Conservation (phyloP, 345 rosid genomes). For the Eucalyptus fibrosa region DNA sequence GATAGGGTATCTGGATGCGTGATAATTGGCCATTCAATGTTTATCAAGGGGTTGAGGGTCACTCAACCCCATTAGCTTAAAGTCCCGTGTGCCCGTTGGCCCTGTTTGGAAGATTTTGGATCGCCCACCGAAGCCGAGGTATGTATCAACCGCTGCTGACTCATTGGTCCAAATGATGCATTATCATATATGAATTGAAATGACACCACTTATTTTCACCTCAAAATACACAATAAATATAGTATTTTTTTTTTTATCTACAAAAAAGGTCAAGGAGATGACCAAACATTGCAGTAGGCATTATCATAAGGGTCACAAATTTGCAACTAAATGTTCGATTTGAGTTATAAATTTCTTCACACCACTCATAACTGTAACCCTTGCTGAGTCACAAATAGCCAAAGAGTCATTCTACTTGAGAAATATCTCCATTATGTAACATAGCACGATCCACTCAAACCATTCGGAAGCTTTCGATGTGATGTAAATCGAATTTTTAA, state of each 20-base stretch:
- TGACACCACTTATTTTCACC: not conserved
- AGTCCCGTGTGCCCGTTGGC: not conserved
- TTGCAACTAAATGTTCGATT: not conserved
- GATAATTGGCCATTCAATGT: not conserved
- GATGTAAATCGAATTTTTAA: not conserved
- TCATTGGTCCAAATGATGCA: not conserved
- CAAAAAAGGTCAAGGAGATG: not conserved
- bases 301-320: not conserved
- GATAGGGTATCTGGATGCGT: not conserved
- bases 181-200: not conserved
- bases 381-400: fast-evolving
- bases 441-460: not conserved
- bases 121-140: not conserved
- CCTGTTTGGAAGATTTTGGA: not conserved
- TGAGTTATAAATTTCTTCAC: not conserved
- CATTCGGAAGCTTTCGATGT: fast-evolving
- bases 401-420: not conserved
- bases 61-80: not conserved
- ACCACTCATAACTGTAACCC: not conserved
- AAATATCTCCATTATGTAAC: not conserved
- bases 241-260: not conserved
- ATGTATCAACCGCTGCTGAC: not conserved
- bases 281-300: not conserved
- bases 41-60: not conserved
- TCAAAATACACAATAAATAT: not conserved